These are phyloP conservation scores for Cladosporium oxysporum DNA, from an alignment of 2,329 filamentous ascomycete species.

Conservation along the genomic window DNA sequence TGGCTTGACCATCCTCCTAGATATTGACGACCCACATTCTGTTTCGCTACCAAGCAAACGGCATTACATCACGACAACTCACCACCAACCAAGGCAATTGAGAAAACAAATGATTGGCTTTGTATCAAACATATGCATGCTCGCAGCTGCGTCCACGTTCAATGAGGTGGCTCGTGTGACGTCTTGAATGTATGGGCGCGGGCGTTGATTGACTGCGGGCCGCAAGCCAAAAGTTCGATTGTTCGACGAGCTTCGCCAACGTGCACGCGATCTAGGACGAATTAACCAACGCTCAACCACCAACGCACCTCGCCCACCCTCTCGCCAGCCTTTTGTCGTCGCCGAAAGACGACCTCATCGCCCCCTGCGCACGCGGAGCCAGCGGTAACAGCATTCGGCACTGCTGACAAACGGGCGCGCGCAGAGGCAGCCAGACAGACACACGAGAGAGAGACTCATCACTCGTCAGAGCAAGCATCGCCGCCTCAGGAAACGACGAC, in stretches of 20 bases:
- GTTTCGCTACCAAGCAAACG: not conserved
- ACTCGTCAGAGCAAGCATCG: slow-evolving; percentile 1
- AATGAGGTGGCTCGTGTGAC: slow-evolving; percentile 4
- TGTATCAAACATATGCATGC: not conserved
- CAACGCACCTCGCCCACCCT: not conserved
- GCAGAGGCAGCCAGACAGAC: slow-evolving; percentile 1
- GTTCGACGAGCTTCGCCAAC: slow-evolving; percentile 11
- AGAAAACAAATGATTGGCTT: not conserved
- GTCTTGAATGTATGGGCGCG: slow-evolving; percentile 5
- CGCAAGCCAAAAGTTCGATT: not conserved
- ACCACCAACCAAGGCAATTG: not conserved
- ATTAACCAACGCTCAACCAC: slow-evolving; percentile 1
- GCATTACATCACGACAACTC: not conserved
- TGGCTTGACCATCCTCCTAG: not conserved
- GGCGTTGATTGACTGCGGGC: slow-evolving; percentile 1
- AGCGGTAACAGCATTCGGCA: slow-evolving; percentile 1
- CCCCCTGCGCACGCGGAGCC: slow-evolving; percentile 10
- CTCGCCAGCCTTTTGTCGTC: not conserved
- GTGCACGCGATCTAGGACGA: slow-evolving; percentile 4
- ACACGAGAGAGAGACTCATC: not conserved
- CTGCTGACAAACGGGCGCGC: slow-evolving; percentile 3
- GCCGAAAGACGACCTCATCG: slow-evolving; percentile 2
- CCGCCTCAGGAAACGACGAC: not conserved
- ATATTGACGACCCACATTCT: not conserved
- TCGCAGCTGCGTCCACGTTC: not conserved